phyloP scores from a whole-genome alignment of 2,329 filamentous ascomycete genomes.

The Claviceps sp. region DNA sequence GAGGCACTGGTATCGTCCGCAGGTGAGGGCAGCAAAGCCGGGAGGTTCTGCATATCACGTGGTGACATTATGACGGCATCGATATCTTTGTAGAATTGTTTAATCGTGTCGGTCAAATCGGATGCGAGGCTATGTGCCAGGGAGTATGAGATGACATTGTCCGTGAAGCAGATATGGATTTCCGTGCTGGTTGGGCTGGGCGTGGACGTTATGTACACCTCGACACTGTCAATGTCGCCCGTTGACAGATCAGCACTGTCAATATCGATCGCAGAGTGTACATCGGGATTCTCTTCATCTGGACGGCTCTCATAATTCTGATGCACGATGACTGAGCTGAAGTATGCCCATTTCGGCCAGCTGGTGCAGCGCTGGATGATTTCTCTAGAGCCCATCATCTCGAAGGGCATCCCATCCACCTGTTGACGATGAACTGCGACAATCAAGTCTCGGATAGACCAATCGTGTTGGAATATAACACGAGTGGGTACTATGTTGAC shows the following conservation, averaged over 20 bases:
- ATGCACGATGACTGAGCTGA: constrained; percentile 1
- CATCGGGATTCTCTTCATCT: neutral
- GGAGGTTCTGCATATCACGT: neutral
- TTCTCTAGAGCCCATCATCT: constrained; percentile 1
- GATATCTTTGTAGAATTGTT: neutral
- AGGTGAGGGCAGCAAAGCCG: neutral
- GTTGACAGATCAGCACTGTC: constrained; percentile 2
- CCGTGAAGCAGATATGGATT: neutral
- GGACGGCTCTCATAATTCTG: neutral
- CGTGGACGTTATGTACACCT: constrained; percentile 3
- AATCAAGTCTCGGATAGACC: neutral
- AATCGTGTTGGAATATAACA: neutral
- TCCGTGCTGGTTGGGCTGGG: neutral
- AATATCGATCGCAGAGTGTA: neutral
- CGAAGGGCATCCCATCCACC: neutral
- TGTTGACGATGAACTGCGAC: neutral
- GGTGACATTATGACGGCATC: neutral
- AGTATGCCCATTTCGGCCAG: constrained; percentile 1
- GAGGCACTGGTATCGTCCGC: neutral
- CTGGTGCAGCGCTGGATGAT: constrained; percentile 1
- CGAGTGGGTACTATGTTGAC: constrained; percentile 1
- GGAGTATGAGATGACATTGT: neutral
- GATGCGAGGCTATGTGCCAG: neutral
- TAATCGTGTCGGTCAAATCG: neutral
- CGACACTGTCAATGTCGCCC: constrained; percentile 2